Base-by-base conservation (phyloP, 2,329 filamentous ascomycete genomes). In the Xylariaceae sp. region DNA sequence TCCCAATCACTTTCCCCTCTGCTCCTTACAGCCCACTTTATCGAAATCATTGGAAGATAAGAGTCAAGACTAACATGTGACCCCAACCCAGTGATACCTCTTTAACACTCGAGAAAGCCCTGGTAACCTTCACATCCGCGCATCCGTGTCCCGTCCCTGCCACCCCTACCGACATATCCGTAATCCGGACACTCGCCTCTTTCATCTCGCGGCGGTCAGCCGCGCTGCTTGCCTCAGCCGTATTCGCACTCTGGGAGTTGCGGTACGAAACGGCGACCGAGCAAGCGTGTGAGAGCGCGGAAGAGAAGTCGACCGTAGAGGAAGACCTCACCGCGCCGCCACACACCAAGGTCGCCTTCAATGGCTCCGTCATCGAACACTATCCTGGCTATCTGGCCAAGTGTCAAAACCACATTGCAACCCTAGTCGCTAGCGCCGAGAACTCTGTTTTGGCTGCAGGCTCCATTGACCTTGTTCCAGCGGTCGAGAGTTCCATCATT, bases 341-440 rank as follows among this genome's bases (percentile, higher is more conserved):
- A 29, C 74, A 76, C 53, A 86, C 84, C 3, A 80, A 83, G 2
- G 84, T 94, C n/a, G 88, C 88, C 3, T 93, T 88, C 74, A 92
- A 91, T 68, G 90, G 90, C 40, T 89, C 87, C 24, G 89, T 94
- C 46, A 87, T 93, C 48, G 89, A 93, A 73, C 87, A 88, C 65
- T 94, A 93, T 68, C 89, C 90, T 0, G 77, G 78, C 6, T 94
- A 92, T 71, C 77, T 82, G 19, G 74, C 73, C 28, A 79, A 76
- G 37, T 87, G 87, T 67, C 89, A 93, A 71, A 70, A 70, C 5
- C 86, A 86, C 64, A 74, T 93, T 43, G 79, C 91, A 66, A 75
- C 79, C 34, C 75, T 93, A 7, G 80, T 86, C 66, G 45, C 73
- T 62, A 55, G 70, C 67, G 65, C 77, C 70, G 46, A 76, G 70